A percentile compares a stretch with the other conserved stretches of the same genome.
phyloP scores from a whole-genome alignment of 805 yeast genomes.

The Wickerhamomyces silvicola region DNA sequence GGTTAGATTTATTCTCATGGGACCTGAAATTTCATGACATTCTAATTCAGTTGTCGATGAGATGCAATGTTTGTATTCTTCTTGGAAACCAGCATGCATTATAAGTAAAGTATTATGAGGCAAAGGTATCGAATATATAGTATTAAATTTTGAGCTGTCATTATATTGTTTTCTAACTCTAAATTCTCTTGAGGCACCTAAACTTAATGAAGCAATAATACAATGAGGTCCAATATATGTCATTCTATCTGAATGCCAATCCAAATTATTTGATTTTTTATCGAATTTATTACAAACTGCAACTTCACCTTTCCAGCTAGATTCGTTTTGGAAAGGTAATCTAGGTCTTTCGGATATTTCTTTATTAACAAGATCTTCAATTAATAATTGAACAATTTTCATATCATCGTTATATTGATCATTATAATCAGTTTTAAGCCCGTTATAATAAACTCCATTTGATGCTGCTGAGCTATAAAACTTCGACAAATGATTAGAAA shows the following conservation, averaged over 20 bases:
- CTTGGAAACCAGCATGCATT: conserved; percentile 80
- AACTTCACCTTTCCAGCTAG: conserved; percentile 45
- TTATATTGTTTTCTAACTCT: conserved; percentile 41
- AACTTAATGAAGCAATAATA: conserved; percentile 55
- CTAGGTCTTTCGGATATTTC: conserved; percentile 25
- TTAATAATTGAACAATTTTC: conserved; percentile 30
- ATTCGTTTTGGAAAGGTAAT: conserved; percentile 32
- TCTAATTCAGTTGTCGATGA: conserved; percentile 37
- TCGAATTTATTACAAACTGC: conserved; percentile 55
- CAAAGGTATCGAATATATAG: conserved; percentile 47
- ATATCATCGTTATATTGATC: conserved; percentile 34
- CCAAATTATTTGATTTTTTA: conserved; percentile 44
- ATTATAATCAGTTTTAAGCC: conserved; percentile 25
- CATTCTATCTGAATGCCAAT: conserved; percentile 73
- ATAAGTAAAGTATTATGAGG: conserved; percentile 65
- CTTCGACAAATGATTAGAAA: conserved; percentile 48
- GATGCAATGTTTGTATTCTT: conserved; percentile 62
- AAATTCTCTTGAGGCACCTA: conserved; percentile 69
- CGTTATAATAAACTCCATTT: conserved; percentile 33
- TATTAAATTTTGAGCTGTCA: conserved; percentile 19
- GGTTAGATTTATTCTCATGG: conserved; percentile 56
- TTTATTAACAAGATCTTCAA: conserved; percentile 35
- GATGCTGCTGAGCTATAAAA: conserved; percentile 24
- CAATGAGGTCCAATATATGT: conserved; percentile 70
- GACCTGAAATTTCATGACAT: conserved; percentile 42